These are phyloP conservation scores for Emericellopsis terricola DNA, from an alignment of 495 filamentous ascomycete species.

Conservation along the genomic window DNA sequence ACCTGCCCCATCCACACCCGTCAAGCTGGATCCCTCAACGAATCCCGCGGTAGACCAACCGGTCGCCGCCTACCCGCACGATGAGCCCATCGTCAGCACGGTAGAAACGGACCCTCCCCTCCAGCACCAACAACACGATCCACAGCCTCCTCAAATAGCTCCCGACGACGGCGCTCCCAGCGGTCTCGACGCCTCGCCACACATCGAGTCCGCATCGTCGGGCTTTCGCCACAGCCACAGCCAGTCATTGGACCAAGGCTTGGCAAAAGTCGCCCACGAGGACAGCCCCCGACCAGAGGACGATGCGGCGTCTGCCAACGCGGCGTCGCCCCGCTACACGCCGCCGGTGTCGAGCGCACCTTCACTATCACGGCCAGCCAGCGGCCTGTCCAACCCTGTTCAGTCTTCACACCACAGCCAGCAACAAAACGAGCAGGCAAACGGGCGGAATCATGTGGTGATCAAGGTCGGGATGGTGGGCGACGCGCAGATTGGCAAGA, in stretches of 20 bases:
- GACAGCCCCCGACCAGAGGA: conserved; percentile 7
- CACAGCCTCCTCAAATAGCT: conserved; percentile 13
- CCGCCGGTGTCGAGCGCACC: conserved; percentile 16
- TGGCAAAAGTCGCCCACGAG: conserved; percentile 5
- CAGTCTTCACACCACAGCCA: conserved; percentile 8
- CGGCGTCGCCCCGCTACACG: conserved; percentile 20
- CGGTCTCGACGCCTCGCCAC: conserved; percentile 17
- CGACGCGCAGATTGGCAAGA: conserved; percentile 98
- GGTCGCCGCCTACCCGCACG: too few relatives aligned
- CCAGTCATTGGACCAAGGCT: conserved; percentile 20
- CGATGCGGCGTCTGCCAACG: conserved; percentile 13
- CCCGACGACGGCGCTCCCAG: conserved; percentile 20
- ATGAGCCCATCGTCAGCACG: too few relatives aligned
- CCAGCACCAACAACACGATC: conserved; percentile 12
- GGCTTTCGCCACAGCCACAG: conserved; percentile 16
- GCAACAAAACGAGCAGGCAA: conserved; percentile 23
- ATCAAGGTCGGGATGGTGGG: conserved; percentile 99
- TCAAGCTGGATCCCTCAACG: conserved; percentile 31
- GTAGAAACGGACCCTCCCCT: conserved; percentile 1
- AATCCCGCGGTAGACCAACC: conserved; percentile 27
- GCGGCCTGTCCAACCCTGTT: conserved; percentile 23
- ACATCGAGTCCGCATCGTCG: conserved; percentile 8
- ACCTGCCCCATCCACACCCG: too few relatives aligned
- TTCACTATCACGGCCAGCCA: conserved; percentile 28
- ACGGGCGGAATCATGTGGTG: conserved; percentile 71